Evolutionary conservation across 2,329 filamentous ascomycete species (phyloP).

Genomic region (Colletotrichum ledebouriae): DNA sequence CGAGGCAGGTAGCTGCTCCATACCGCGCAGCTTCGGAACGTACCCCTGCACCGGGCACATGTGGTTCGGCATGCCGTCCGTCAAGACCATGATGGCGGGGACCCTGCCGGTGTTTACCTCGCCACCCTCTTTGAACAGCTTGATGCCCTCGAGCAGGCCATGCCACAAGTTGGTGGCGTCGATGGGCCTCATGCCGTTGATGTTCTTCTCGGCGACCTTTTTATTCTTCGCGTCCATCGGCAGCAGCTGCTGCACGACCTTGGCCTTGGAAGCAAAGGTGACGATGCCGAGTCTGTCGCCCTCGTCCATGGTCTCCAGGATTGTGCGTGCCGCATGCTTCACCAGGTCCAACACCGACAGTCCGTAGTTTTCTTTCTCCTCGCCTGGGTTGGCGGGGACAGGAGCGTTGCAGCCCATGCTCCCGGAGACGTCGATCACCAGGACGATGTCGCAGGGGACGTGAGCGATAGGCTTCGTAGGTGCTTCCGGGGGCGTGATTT

Average conservation of each 20-base stretch:
- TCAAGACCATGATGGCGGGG: constrained; percentile 66
- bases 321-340: constrained; percentile 71
- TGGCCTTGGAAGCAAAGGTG: constrained; percentile 61
- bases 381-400: constrained; percentile 55
- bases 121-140: constrained; percentile 56
- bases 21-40: constrained; percentile 63
- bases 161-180: constrained; percentile 69
- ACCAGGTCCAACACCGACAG: constrained; percentile 70
- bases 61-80: constrained; percentile 68
- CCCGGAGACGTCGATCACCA: constrained; percentile 72
- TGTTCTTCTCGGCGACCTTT: constrained; percentile 53
- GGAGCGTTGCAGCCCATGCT: constrained; percentile 67
- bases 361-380: constrained; percentile 60
- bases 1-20: constrained; percentile 56
- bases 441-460: constrained; percentile 70
- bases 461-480: constrained; percentile 52
- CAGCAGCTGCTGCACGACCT: constrained; percentile 60
- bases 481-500: constrained; percentile 58
- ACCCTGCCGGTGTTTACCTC: constrained; percentile 53
- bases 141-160: constrained; percentile 65
- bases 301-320: constrained; percentile 68
- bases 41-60: constrained; percentile 67
- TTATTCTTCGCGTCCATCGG: constrained; percentile 64
- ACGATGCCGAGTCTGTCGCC: constrained; percentile 70
- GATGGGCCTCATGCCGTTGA: constrained; percentile 56